Conservation (phyloP, 768 basidiomycete genomes). For the Phanerochaete carnosa region DNA sequence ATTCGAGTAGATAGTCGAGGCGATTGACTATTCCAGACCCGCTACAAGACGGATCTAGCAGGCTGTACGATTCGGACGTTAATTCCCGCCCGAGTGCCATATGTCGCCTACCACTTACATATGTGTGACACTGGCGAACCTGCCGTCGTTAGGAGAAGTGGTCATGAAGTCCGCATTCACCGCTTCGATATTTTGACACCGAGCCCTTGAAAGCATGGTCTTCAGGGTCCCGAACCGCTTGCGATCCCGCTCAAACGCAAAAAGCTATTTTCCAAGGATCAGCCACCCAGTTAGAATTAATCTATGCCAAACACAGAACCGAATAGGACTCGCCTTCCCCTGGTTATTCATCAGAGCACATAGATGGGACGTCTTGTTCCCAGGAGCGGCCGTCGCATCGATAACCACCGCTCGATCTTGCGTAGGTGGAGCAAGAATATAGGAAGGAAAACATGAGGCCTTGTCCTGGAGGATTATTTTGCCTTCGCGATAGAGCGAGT, state of each 20-base stretch:
- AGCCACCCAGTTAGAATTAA: background rate
- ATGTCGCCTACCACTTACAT: conserved; percentile 54
- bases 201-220: conserved; percentile 81
- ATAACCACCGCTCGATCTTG: conserved; percentile 59
- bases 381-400: conserved; percentile 95
- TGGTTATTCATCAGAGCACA: conserved; percentile 82
- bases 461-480: conserved; percentile 95
- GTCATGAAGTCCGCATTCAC: conserved; percentile 82
- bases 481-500: conserved; percentile 70
- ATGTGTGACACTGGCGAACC: conserved; percentile 71
- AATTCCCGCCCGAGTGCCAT: background rate
- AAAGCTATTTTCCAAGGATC: conserved; percentile 49
- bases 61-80: conserved; percentile 37
- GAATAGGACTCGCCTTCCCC: conserved; percentile 59
- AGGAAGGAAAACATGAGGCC: conserved; percentile 94
- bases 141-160: conserved; percentile 61
- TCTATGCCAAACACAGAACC: background rate
- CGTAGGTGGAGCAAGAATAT: conserved; percentile 74
- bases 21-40: conserved; percentile 92
- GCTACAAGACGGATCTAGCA: conserved; percentile 96
- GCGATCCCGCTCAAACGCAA: conserved; percentile 86
- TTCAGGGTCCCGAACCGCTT: conserved; percentile 80
- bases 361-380: conserved; percentile 95
- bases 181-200: conserved; percentile 76
- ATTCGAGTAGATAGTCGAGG: conserved; percentile 76